Evolutionary conservation across 805 yeast genomes (phyloP).

Genomic region (Myxozyma sirexii): DNA sequence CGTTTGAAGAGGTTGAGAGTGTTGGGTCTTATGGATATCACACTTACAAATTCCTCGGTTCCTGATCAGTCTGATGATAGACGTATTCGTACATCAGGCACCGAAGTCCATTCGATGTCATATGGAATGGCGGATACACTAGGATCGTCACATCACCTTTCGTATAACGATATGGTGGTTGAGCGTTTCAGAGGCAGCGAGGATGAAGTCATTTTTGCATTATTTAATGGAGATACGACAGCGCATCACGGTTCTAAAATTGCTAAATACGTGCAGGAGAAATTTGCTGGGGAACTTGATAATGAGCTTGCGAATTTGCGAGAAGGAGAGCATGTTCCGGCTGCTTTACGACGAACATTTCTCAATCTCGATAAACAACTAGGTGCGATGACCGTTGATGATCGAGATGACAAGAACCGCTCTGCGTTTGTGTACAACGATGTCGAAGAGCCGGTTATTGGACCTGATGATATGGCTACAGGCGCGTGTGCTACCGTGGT

Average conservation of each 20-base stretch:
- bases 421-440: slow-evolving; percentile 30
- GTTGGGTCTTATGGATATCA: slow-evolving; percentile 92
- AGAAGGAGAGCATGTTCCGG: slow-evolving; percentile 57
- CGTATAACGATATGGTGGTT: slow-evolving; percentile 80
- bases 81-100: slow-evolving; percentile 88
- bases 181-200: slow-evolving; percentile 86
- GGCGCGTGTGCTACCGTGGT: slow-evolving; percentile 87
- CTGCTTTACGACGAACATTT: slow-evolving; percentile 82
- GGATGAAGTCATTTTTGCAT: slow-evolving; percentile 75
- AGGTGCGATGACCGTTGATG: slow-evolving; percentile 48
- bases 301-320: slow-evolving; percentile 60
- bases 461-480: slow-evolving; percentile 68
- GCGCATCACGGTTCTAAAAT: slow-evolving; percentile 45
- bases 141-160: slow-evolving; percentile 64
- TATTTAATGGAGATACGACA: slow-evolving; percentile 79
- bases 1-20: slow-evolving; percentile 69
- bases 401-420: slow-evolving; percentile 27
- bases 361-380: slow-evolving; percentile 79
- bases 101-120: slow-evolving; percentile 70
- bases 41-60: slow-evolving; percentile 81
- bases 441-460: slow-evolving; percentile 52
- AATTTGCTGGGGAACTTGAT: slow-evolving; percentile 67
- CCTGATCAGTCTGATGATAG: slow-evolving; percentile 85
- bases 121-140: slow-evolving; percentile 91
- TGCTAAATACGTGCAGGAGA: slow-evolving; percentile 73